phyloP scores from a whole-genome alignment of 805 yeast species.

The Trichomonascus vanleenenianus region DNA sequence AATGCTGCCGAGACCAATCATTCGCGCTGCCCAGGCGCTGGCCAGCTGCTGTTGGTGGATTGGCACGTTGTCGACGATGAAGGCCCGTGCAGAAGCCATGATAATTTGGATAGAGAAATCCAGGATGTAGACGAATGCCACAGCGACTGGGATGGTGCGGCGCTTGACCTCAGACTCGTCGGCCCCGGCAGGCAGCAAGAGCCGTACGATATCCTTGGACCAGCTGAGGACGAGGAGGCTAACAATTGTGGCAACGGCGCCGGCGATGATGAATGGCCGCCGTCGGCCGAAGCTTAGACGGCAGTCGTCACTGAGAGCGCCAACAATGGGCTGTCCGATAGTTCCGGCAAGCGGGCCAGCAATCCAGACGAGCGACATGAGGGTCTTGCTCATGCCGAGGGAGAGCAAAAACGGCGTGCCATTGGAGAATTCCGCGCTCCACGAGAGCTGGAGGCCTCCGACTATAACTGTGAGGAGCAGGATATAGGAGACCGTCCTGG shows the following conservation, averaged over 20 bases:
- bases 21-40: slow-evolving; percentile 60
- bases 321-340: slow-evolving; percentile 57
- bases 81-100: slow-evolving; percentile 54
- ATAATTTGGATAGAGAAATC: slow-evolving; percentile 54
- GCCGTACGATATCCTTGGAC: slow-evolving; percentile 35
- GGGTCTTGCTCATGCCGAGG: slow-evolving; percentile 50
- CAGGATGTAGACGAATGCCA: slow-evolving; percentile 42
- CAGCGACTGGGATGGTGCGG: slow-evolving; percentile 42
- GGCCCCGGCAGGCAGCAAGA: slow-evolving; percentile 16
- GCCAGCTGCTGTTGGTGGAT: slow-evolving; percentile 49
- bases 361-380: slow-evolving; percentile 53
- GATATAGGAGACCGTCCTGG: slow-evolving; percentile 37
- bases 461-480: slow-evolving; percentile 40
- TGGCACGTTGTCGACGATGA: slow-evolving; percentile 54
- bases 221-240: slow-evolving; percentile 41
- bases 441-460: slow-evolving; percentile 55
- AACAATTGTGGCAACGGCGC: slow-evolving; percentile 39
- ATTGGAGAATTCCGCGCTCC: slow-evolving; percentile 60
- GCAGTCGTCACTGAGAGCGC: slow-evolving; percentile 48
- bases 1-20: slow-evolving; percentile 54
- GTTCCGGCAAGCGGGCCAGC: slow-evolving; percentile 62
- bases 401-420: slow-evolving; percentile 56
- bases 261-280: slow-evolving; percentile 50
- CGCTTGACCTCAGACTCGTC: slow-evolving; percentile 24
- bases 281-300: slow-evolving; percentile 42